Conservation (phyloP, 495 filamentous ascomycete genomes). For the Tuber umbilicatum region DNA sequence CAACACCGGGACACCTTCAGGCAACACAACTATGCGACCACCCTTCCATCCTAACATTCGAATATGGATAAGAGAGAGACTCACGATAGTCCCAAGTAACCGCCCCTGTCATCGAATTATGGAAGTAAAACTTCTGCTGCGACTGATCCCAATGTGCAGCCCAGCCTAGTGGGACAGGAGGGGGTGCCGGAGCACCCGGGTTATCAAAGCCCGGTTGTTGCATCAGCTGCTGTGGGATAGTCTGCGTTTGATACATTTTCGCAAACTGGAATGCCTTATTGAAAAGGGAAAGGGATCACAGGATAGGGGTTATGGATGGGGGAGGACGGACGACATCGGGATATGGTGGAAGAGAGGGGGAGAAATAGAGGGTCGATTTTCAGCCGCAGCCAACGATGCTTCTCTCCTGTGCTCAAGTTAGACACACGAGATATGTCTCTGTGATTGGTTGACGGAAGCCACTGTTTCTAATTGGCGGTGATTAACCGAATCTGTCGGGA, state of each 20-base stretch:
- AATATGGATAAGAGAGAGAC: background rate
- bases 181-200: background rate
- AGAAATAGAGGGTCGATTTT: background rate
- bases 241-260: background rate
- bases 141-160: slow-evolving; percentile 32
- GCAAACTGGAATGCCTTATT: background rate
- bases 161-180: slow-evolving; percentile 23
- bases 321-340: background rate
- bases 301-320: background rate
- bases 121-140: slow-evolving; percentile 35
- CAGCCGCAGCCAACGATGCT: background rate
- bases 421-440: background rate
- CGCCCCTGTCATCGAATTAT: slow-evolving; percentile 21
- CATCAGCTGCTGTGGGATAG: background rate
- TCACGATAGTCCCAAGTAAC: slow-evolving; percentile 34
- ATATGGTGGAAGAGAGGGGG: background rate
- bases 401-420: background rate
- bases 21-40: background rate
- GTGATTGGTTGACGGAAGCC: background rate
- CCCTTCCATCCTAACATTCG: background rate
- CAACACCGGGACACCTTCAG: background rate
- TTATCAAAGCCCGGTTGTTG: background rate
- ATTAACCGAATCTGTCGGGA: background rate
- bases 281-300: background rate
- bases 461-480: background rate